Conservation (phyloP, 2,329 filamentous ascomycete species). For the Cladophialophora carrionii region DNA sequence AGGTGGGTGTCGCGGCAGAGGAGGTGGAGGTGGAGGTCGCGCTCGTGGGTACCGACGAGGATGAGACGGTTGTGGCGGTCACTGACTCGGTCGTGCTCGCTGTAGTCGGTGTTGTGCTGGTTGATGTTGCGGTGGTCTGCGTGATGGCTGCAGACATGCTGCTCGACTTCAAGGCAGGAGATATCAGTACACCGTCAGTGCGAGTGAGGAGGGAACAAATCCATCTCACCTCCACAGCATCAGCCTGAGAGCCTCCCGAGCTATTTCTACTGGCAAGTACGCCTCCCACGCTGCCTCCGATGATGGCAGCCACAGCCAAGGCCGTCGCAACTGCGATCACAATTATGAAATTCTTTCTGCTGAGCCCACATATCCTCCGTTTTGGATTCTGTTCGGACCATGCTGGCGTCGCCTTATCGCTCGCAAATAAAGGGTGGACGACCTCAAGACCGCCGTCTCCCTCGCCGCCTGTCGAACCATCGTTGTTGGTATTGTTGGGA, state of each 20-base stretch:
- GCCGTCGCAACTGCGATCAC: slow-evolving; percentile 12
- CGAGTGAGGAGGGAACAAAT: background rate
- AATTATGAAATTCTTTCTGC: slow-evolving; percentile 10
- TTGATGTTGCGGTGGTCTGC: background rate
- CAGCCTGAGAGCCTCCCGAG: slow-evolving; percentile 7
- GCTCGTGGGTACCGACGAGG: background rate
- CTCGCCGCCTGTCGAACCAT: slow-evolving; percentile 1
- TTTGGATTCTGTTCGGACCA: slow-evolving; percentile 4
- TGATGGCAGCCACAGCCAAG: slow-evolving; percentile 13
- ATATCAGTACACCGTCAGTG: background rate
- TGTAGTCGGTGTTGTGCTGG: background rate
- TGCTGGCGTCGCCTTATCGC: slow-evolving; percentile 3
- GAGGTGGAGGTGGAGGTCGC: background rate
- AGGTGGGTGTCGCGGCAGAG: slow-evolving; percentile 1
- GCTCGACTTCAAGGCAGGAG: slow-evolving; percentile 5
- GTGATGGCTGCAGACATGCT: slow-evolving; percentile 2
- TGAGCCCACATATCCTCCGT: slow-evolving; percentile 12
- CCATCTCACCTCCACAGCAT: background rate
- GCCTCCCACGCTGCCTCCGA: slow-evolving; percentile 16
- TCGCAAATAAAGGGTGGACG: background rate
- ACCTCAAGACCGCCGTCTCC: slow-evolving; percentile 4
- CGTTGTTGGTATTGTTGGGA: slow-evolving; percentile 12
- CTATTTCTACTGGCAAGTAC: slow-evolving; percentile 11
- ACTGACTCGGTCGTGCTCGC: background rate
- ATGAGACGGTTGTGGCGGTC: background rate